Evolutionary conservation across 352 stramenopile species (phyloP), one percentile per base, ranked within the genome.

Genomic region (Aphanomyces cochlioides): DNA sequence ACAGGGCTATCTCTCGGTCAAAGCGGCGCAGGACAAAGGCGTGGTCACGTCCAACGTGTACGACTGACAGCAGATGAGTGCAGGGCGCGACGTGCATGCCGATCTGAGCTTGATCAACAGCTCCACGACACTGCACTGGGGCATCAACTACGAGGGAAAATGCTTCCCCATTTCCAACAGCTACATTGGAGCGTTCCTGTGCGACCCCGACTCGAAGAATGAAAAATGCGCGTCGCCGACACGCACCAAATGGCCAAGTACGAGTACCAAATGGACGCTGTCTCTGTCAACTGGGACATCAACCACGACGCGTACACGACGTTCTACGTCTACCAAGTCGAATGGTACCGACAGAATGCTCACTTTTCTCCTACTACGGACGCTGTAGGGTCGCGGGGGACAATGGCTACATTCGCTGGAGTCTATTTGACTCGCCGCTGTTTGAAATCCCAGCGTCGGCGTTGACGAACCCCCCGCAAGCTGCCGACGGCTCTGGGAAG

Each of bases 261-360:
- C 67, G 78, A 78, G 63, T 77, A 74, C 15, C 78, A 95, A 67
- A 89, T 86, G 19, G 90, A 97, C 79, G 85, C 90, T 7, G 81
- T 96, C 19, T 93, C 88, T 43, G 80, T 83, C 37, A 91, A 93
- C 67, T 88, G 89, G 74, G 81, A 88, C 41, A 70, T 97, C 7
- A 83, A 78, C 39, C 59, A 80, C 6, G 76, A 66, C 7, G 92
- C 73, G 73, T 90, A 91, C 82, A 83, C 74, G 73, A 90, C 72
- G 41, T 89, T 78, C 66, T 65, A 75, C 4, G 73, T 43, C 5
- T 79, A 77, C 41, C 67, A 73, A 41, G 38, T 79, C 5, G 80
- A 79, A 57, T 79, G 70, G 68, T 61, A 39, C 28, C 6, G 50
- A 59, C 39, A 17, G 56, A 37, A 38, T n/a, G 19, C 40, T 15